Conservation (phyloP, 495 filamentous ascomycete genomes). For the Glonium stellatum region DNA sequence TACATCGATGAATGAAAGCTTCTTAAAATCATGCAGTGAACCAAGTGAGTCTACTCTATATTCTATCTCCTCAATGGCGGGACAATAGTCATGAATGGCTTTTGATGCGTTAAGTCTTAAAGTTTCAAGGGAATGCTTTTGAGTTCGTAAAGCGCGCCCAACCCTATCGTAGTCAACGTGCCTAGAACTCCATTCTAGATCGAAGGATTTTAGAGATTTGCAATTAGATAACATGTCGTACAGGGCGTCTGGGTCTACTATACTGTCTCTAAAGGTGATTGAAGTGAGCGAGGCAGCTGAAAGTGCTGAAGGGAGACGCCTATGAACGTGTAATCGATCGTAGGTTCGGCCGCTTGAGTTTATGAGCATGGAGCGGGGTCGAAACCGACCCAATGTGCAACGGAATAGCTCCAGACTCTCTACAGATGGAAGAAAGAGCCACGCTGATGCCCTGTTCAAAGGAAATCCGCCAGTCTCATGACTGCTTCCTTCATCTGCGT, state of each 20-base stretch:
- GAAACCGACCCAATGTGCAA: neutral
- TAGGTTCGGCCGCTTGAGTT: neutral
- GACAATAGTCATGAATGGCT: neutral
- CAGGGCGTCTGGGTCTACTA: neutral
- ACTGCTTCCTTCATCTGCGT: neutral
- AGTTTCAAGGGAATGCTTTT: neutral
- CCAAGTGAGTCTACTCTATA: no score
- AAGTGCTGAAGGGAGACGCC: neutral
- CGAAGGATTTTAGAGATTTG: neutral
- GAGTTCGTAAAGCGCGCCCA: neutral
- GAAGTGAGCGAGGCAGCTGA: neutral
- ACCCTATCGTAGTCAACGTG: neutral
- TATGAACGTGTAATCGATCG: neutral
- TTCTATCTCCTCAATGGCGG: neutral
- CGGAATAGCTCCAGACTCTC: neutral
- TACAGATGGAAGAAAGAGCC: neutral
- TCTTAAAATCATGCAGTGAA: neutral
- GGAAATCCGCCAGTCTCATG: no score
- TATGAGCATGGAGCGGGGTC: neutral
- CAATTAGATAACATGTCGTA: neutral
- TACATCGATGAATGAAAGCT: neutral
- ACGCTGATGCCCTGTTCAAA: neutral
- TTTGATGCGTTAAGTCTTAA: neutral
- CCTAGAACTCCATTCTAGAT: neutral
- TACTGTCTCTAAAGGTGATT: neutral